Evolutionary conservation across 2,329 filamentous ascomycete species (phyloP).

Genomic region (Trichophyton mentagrophytes): DNA sequence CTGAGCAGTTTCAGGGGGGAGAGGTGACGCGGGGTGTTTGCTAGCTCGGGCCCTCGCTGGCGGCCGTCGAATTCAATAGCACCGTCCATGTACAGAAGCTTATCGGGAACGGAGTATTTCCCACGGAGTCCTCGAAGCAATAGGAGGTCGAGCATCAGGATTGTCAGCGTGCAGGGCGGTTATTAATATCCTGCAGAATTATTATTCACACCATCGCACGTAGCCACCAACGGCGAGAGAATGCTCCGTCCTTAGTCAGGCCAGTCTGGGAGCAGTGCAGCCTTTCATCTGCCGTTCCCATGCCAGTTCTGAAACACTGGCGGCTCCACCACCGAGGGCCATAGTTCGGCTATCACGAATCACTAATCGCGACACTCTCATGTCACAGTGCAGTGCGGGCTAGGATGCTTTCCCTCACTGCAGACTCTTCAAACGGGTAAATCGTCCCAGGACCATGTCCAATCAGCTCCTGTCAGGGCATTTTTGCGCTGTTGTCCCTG

Average conservation of each 20-base stretch:
- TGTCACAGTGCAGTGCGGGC: not conserved
- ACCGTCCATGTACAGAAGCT: too few relatives aligned
- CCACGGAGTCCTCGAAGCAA: not conserved
- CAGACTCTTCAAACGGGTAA: not conserved
- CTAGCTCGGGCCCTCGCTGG: not conserved
- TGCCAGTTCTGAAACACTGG: not conserved
- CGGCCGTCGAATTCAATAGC: too few relatives aligned
- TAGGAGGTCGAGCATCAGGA: not conserved
- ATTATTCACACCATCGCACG: not conserved
- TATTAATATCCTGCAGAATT: not conserved
- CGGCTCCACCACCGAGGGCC: not conserved
- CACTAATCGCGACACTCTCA: not conserved
- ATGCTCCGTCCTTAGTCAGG: not conserved
- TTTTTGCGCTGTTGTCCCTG: not conserved
- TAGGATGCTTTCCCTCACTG: not conserved
- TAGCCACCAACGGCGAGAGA: not conserved
- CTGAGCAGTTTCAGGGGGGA: not conserved
- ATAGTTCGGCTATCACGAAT: constrained; percentile 1
- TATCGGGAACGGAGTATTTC: not conserved
- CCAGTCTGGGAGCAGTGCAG: not conserved
- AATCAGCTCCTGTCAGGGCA: not conserved
- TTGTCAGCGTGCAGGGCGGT: not conserved
- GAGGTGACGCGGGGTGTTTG: not conserved
- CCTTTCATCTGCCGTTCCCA: not conserved
- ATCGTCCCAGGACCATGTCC: not conserved